Percentiles rank a stretch among this genome's conserved stretches.
These are phyloP conservation scores for Trypanosoma mega DNA, from an alignment of 208 protist species.

Conservation along the genomic window DNA sequence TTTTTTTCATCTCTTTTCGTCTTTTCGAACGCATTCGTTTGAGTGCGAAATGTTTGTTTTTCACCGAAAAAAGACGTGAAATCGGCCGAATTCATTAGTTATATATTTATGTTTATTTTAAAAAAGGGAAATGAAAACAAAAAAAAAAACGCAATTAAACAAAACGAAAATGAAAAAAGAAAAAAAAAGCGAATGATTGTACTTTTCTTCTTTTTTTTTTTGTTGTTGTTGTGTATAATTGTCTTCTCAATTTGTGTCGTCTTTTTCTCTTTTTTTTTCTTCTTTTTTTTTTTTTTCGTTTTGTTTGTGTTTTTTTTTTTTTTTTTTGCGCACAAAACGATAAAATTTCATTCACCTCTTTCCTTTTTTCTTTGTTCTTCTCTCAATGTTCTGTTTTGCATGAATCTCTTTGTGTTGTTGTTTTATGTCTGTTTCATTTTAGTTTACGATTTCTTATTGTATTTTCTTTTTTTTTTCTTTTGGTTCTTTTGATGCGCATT, in stretches of 20 bases:
- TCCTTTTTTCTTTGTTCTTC: background rate
- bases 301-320: background rate
- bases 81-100: background rate
- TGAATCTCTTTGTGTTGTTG: too few species aligned
- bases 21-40: background rate
- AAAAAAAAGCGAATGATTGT: background rate
- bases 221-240: conserved; percentile 1
- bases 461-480: conserved; percentile 17
- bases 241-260: background rate
- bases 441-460: conserved; percentile 1
- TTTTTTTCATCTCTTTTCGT: conserved; percentile 1
- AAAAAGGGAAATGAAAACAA: too few species aligned
- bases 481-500: conserved; percentile 7
- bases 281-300: conserved; percentile 7
- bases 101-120: conserved; percentile 14
- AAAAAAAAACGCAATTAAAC: too few species aligned
- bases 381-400: background rate
- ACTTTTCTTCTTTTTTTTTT: conserved; percentile 10
- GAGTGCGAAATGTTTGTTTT: background rate
- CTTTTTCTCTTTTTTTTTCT: conserved; percentile 1
- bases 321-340: background rate
- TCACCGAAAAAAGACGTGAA: background rate
- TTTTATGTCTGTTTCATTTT: conserved; percentile 16
- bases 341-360: too few species aligned
- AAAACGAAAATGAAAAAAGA: background rate